phyloP scores from a whole-genome alignment of 257 asterid genomes.

The Gardenia jasminoides region DNA sequence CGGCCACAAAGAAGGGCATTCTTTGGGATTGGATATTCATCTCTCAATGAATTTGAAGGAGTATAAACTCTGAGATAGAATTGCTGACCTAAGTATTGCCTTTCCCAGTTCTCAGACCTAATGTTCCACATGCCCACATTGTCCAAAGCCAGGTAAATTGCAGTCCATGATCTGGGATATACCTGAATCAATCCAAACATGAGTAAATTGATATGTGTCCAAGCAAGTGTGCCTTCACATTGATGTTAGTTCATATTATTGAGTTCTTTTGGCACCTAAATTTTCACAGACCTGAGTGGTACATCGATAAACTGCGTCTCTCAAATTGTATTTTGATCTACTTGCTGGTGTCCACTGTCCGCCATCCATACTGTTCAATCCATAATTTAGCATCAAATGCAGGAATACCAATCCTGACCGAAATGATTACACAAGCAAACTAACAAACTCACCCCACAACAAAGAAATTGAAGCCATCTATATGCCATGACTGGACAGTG shows the following conservation, averaged over 20 bases:
- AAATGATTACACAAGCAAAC: background rate
- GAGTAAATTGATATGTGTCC: background rate
- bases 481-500: constrained; percentile 89
- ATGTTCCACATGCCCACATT: constrained; percentile 97
- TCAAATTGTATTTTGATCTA: constrained; percentile 58
- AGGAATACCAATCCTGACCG: background rate
- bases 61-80: constrained; percentile 79
- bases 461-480: constrained; percentile 81
- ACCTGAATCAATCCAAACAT: constrained; percentile 47
- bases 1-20: constrained; percentile 84
- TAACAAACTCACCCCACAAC: constrained; percentile 71
- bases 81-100: constrained; percentile 91
- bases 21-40: constrained; percentile 82
- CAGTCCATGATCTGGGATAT: constrained; percentile 86
- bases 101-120: constrained; percentile 88
- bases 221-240: background rate
- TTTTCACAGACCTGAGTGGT: constrained; percentile 63
- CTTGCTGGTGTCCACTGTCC: constrained; percentile 85
- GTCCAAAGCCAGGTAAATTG: constrained; percentile 78
- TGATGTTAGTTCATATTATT: background rate
- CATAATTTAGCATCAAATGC: constrained; percentile 15
- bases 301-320: constrained; percentile 77
- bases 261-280: background rate
- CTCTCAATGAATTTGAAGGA: constrained; percentile 57
- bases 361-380: constrained; percentile 66